A percentile compares a stretch with the other conserved stretches of the same genome.
Conservation (phyloP, 2,329 filamentous ascomycete genomes). For the Coniochaeta sp. region DNA sequence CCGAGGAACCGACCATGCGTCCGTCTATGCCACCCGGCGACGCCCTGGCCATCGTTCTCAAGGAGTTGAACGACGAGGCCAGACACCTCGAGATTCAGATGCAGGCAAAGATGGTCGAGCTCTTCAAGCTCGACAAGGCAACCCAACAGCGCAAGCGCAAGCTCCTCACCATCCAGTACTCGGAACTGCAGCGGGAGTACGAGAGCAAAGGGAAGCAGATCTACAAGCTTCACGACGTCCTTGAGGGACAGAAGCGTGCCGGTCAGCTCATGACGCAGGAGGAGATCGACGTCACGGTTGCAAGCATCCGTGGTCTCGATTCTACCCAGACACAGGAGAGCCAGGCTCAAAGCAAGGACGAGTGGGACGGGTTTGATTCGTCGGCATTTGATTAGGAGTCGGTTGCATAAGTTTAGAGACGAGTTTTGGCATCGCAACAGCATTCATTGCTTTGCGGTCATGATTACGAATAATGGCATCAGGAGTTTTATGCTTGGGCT, state of each 20-base stretch:
- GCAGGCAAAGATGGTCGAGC: conserved; percentile 41
- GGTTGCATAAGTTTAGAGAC: neutral
- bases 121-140: conserved; percentile 60
- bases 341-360: neutral
- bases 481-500: neutral
- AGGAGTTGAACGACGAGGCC: conserved; percentile 73
- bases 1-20: conserved; percentile 53
- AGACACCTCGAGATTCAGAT: conserved; percentile 67
- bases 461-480: neutral
- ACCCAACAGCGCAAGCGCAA: conserved; percentile 59
- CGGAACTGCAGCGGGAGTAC: conserved; percentile 53
- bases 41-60: conserved; percentile 77
- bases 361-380: neutral
- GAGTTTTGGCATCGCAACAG: neutral
- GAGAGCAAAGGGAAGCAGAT: conserved; percentile 73
- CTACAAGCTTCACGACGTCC: conserved; percentile 75
- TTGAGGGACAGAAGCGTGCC: conserved; percentile 68
- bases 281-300: conserved; percentile 57
- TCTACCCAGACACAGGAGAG: conserved; percentile 1
- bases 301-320: conserved; percentile 32
- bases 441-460: neutral
- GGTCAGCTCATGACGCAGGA: conserved; percentile 57
- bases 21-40: conserved; percentile 62
- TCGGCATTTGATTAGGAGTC: neutral
- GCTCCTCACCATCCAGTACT: conserved; percentile 52